Conservation (phyloP, 306 rosid species). For the Coriaria nepalensis region DNA sequence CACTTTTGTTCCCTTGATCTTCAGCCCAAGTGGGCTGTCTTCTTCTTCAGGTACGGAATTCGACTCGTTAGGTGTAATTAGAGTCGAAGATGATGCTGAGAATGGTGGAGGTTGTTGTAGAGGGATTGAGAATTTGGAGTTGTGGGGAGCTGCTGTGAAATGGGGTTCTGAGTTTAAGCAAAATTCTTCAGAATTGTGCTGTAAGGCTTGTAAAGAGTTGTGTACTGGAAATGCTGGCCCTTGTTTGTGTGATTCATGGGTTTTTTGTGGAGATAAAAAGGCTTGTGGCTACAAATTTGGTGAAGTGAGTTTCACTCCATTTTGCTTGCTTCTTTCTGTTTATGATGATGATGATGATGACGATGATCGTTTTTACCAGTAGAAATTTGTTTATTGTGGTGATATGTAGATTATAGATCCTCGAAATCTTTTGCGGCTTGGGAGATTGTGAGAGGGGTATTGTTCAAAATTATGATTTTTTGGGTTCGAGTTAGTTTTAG, state of each 20-base stretch:
- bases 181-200: conserved; percentile 56
- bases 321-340: too few relatives aligned
- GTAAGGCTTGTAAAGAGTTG: conserved; percentile 79
- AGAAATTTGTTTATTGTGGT: too few relatives aligned
- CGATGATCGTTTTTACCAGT: too few relatives aligned
- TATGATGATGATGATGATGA: too few relatives aligned
- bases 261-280: conserved; percentile 59
- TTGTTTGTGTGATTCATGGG: conserved; percentile 84
- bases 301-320: conserved; percentile 64
- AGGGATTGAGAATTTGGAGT: conserved; percentile 68
- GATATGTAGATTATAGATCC: too few relatives aligned
- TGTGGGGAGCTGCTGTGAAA: conserved; percentile 88
- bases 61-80: conserved; percentile 14
- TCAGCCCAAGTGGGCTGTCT: conserved; percentile 16
- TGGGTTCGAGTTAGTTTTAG: too few relatives aligned
- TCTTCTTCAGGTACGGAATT: conserved; percentile 13
- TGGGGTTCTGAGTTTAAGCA: conserved; percentile 90
- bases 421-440: too few relatives aligned
- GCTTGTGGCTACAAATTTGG: conserved; percentile 76
- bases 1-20: conserved; percentile 30
- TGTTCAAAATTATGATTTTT: too few relatives aligned
- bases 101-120: conserved; percentile 42
- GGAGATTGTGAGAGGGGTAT: too few relatives aligned
- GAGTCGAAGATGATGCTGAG: conserved; percentile 15
- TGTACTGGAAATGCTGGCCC: conserved; percentile 85